Conservation (phyloP, 2,329 filamentous ascomycete species). For the Geosmithia morbida region DNA sequence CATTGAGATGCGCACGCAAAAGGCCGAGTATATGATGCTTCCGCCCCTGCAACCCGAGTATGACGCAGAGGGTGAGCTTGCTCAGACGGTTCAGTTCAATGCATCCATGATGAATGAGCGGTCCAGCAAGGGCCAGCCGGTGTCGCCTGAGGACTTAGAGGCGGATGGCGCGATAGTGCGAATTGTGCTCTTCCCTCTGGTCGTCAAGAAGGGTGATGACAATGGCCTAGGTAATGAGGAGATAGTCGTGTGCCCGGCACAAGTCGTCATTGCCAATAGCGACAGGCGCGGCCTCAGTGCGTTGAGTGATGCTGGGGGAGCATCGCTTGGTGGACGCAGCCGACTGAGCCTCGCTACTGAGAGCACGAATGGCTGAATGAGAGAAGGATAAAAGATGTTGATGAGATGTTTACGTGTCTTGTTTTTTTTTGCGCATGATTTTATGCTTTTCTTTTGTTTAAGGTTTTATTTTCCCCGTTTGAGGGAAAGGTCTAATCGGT, state of each 20-base stretch:
- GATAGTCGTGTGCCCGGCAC: slow-evolving; percentile 87
- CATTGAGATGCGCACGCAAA: slow-evolving; percentile 93
- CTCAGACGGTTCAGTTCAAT: slow-evolving; percentile 82
- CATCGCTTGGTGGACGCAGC: slow-evolving; percentile 21
- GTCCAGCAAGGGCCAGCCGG: slow-evolving; percentile 40
- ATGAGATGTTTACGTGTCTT: slow-evolving; percentile 3
- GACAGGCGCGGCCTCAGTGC: slow-evolving; percentile 26
- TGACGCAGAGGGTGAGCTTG: slow-evolving; percentile 80
- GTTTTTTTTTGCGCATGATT: background rate
- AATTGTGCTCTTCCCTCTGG: slow-evolving; percentile 86
- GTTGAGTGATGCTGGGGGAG: slow-evolving; percentile 37
- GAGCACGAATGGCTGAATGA: slow-evolving; percentile 8
- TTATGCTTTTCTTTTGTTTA: background rate
- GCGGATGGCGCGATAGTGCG: slow-evolving; percentile 64
- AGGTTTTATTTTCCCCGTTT: background rate
- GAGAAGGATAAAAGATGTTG: slow-evolving; percentile 11
- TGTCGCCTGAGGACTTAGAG: slow-evolving; percentile 67
- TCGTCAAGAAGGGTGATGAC: slow-evolving; percentile 92
- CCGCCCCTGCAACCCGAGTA: slow-evolving; percentile 91
- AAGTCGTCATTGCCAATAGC: slow-evolving; percentile 62
- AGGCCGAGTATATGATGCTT: slow-evolving; percentile 97
- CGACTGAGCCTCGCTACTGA: slow-evolving; percentile 22
- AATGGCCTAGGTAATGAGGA: slow-evolving; percentile 78
- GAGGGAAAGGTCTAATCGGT: background rate
- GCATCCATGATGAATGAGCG: slow-evolving; percentile 90